phyloP scores from a whole-genome alignment of 1,284 basidiomycete genomes.

The Irpex sp. region DNA sequence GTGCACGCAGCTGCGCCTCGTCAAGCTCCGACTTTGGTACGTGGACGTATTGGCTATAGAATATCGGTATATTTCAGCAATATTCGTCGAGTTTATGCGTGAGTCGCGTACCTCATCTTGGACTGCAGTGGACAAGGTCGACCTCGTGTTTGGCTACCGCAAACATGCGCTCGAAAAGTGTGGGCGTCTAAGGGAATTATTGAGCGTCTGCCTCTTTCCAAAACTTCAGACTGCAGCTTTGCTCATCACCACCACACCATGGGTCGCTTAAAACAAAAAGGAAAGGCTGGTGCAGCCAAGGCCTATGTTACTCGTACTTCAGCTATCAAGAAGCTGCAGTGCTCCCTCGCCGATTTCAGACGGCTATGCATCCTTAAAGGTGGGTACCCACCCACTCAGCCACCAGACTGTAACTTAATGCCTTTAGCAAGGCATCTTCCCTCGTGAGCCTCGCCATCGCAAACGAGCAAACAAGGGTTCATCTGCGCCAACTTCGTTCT shows the following conservation, averaged over 20 bases:
- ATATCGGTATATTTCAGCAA: constrained; percentile 4
- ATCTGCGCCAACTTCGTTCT: constrained; percentile 95
- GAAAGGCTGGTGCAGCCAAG: constrained; percentile 92
- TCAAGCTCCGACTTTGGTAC: constrained; percentile 97
- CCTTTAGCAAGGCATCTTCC: constrained; percentile 80
- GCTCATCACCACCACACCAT: constrained; percentile 38
- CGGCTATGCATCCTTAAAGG: constrained; percentile 98
- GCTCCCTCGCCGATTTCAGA: constrained; percentile 96
- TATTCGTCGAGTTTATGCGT: background rate
- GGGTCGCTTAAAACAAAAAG: constrained; percentile 88
- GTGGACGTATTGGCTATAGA: constrained; percentile 88
- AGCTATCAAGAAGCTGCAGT: constrained; percentile 91
- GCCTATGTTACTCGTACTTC: constrained; percentile 91
- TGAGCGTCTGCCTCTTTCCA: background rate
- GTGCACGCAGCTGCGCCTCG: constrained; percentile 91
- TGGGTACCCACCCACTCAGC: constrained; percentile 29
- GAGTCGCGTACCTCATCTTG: constrained; percentile 30
- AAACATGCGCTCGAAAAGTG: constrained; percentile 24
- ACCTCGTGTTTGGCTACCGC: constrained; percentile 14
- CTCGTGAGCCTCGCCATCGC: constrained; percentile 88
- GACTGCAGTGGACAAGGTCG: constrained; percentile 9
- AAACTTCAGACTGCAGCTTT: background rate
- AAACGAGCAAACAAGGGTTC: constrained; percentile 98
- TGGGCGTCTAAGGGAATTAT: constrained; percentile 15
- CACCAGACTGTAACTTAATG: constrained; percentile 1